Conservation (phyloP, 1,284 basidiomycete species). For the Ganoderma lucidum region DNA sequence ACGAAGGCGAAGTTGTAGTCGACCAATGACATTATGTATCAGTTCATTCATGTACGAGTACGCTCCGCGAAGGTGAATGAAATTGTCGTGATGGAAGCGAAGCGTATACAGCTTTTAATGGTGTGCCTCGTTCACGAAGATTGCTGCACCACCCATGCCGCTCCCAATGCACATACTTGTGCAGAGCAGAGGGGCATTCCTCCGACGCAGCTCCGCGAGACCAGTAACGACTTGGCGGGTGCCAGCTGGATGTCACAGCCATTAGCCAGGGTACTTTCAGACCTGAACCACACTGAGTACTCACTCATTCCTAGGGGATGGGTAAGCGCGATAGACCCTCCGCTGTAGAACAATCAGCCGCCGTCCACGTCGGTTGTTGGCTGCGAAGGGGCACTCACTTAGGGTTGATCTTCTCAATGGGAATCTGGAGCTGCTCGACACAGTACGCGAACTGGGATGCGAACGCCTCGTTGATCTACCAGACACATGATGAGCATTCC, state of each 20-base stretch:
- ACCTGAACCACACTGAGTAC: constrained; percentile 37
- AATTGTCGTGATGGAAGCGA: background rate
- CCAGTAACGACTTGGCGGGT: constrained; percentile 86
- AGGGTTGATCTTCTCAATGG: constrained; percentile 88
- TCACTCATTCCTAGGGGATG: constrained; percentile 86
- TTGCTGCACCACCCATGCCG: constrained; percentile 87
- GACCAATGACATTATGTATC: background rate
- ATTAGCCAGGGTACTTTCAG: constrained; percentile 22
- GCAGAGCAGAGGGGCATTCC: constrained; percentile 71
- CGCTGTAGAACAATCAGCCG: constrained; percentile 46
- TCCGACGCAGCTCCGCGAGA: constrained; percentile 78
- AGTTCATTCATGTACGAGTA: background rate
- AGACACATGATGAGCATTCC: background rate
- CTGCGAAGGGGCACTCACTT: constrained; percentile 56
- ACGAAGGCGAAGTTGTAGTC: background rate
- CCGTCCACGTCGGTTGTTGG: no score
- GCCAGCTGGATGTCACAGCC: constrained; percentile 36
- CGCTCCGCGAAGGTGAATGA: background rate
- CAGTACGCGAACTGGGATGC: constrained; percentile 84
- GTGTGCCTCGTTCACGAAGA: constrained; percentile 79
- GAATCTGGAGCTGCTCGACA: constrained; percentile 81
- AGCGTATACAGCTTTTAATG: constrained; percentile 4
- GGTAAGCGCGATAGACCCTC: constrained; percentile 88
- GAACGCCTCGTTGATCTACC: constrained; percentile 85
- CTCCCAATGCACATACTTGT: constrained; percentile 92